Percentiles rank a stretch among this genome's conserved stretches.
Evolutionary conservation across 768 basidiomycete species (phyloP).

Genomic region (Lactarius psammicola): DNA sequence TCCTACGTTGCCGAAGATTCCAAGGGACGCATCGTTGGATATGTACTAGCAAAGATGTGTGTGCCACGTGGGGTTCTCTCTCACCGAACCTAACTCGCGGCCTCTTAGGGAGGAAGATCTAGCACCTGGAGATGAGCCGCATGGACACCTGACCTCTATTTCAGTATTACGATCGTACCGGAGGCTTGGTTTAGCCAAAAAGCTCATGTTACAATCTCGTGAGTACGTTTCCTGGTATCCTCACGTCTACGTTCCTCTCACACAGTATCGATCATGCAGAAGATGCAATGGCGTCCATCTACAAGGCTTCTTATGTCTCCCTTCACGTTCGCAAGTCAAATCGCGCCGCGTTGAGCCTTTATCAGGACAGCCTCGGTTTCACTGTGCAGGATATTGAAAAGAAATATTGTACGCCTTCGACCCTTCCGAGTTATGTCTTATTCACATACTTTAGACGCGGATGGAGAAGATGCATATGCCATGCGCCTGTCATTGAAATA

Average conservation of each 20-base stretch:
- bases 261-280: slow-evolving; percentile 46
- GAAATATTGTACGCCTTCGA: slow-evolving; percentile 73
- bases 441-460: slow-evolving; percentile 61
- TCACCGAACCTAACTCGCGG: slow-evolving; percentile 2
- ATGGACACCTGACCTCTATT: slow-evolving; percentile 96
- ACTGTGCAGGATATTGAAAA: slow-evolving; percentile 82
- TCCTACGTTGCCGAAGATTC: slow-evolving; percentile 92
- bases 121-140: slow-evolving; percentile 58
- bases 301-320: slow-evolving; percentile 79
- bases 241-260: neutral
- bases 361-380: slow-evolving; percentile 88
- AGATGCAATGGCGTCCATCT: slow-evolving; percentile 87
- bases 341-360: slow-evolving; percentile 83
- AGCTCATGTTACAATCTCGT: slow-evolving; percentile 93
- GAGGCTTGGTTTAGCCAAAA: slow-evolving; percentile 89
- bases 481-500: slow-evolving; percentile 70
- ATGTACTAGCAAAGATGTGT: slow-evolving; percentile 95
- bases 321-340: slow-evolving; percentile 96
- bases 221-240: slow-evolving; percentile 35
- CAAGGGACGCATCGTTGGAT: slow-evolving; percentile 88
- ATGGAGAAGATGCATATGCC: slow-evolving; percentile 92
- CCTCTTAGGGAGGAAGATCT: slow-evolving; percentile 59
- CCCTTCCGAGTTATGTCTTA: slow-evolving; percentile 29
- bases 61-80: slow-evolving; percentile 29
- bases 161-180: slow-evolving; percentile 89